Evolutionary conservation across 805 yeast species (phyloP).

Genomic region (Hanseniaspora jakobsenii): DNA sequence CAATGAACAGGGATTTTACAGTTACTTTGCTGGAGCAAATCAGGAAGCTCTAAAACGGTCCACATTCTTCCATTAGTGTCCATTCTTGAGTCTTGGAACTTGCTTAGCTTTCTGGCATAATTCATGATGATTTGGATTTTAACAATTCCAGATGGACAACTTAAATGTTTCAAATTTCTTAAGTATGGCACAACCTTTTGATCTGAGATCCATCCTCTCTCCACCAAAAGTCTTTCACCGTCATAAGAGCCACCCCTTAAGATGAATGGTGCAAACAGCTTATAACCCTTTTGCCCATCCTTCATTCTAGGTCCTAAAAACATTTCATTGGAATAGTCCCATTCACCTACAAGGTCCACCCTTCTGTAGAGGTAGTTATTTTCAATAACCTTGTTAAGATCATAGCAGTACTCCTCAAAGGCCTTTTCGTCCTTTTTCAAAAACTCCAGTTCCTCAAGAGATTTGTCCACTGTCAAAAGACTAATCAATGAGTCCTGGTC

Average conservation of each 20-base stretch:
- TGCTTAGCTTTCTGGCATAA: slow-evolving; percentile 49
- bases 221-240: slow-evolving; percentile 57
- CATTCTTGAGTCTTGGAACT: slow-evolving; percentile 57
- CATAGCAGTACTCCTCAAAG: slow-evolving; percentile 43
- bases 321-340: slow-evolving; percentile 74
- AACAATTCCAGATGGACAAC: slow-evolving; percentile 58
- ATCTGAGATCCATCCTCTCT: slow-evolving; percentile 84
- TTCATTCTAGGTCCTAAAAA: slow-evolving; percentile 81
- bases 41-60: slow-evolving; percentile 68
- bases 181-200: slow-evolving; percentile 47
- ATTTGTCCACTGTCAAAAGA: background rate
- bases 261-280: slow-evolving; percentile 72
- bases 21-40: slow-evolving; percentile 54
- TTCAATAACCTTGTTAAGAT: slow-evolving; percentile 53
- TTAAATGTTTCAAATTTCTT: slow-evolving; percentile 52
- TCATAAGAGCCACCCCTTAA: slow-evolving; percentile 44
- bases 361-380: slow-evolving; percentile 70
- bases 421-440: slow-evolving; percentile 1
- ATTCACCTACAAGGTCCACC: slow-evolving; percentile 64
- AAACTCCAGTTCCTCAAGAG: slow-evolving; percentile 3
- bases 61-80: slow-evolving; percentile 57
- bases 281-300: slow-evolving; percentile 65
- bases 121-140: slow-evolving; percentile 65
- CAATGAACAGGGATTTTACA: slow-evolving; percentile 62
- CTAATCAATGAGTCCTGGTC: slow-evolving; percentile 3